Evolutionary conservation across 306 rosid genomes (phyloP).

Genomic region (Fagus crenata): DNA sequence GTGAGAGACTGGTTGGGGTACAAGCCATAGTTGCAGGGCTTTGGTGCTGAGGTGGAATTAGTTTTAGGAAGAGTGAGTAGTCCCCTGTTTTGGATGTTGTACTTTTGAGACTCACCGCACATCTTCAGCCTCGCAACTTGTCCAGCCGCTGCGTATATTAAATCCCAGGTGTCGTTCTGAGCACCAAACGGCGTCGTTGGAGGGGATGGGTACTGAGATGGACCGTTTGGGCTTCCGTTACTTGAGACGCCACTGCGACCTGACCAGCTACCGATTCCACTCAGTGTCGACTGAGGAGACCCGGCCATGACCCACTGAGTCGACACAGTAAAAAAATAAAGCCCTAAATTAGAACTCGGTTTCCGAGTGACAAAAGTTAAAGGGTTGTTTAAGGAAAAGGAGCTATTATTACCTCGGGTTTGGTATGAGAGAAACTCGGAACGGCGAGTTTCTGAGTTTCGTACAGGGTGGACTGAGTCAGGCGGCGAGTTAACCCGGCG

Average conservation of each 20-base stretch:
- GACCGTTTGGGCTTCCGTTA: conserved; percentile 67
- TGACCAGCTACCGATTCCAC: conserved; percentile 73
- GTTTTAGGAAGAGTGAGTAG: conserved; percentile 29
- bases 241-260: conserved; percentile 45
- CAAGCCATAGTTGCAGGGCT: conserved; percentile 16
- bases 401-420: conserved; percentile 47
- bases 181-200: conserved; percentile 56
- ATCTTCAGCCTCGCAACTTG: conserved; percentile 76
- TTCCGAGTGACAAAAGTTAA: background rate
- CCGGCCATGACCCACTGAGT: conserved; percentile 43
- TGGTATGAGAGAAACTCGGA: conserved; percentile 32
- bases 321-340: background rate
- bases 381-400: background rate
- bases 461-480: conserved; percentile 49
- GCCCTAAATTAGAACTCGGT: background rate
- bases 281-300: conserved; percentile 76
- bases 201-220: conserved; percentile 68
- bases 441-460: conserved; percentile 43
- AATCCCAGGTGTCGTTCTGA: conserved; percentile 60
- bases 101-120: conserved; percentile 27
- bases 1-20: conserved; percentile 32
- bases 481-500: conserved; percentile 56
- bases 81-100: conserved; percentile 32
- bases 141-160: conserved; percentile 66
- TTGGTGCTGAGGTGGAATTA: conserved; percentile 1